Base-by-base conservation (phyloP, 495 filamentous ascomycete genomes). In the Tuber microsphaerosporum region DNA sequence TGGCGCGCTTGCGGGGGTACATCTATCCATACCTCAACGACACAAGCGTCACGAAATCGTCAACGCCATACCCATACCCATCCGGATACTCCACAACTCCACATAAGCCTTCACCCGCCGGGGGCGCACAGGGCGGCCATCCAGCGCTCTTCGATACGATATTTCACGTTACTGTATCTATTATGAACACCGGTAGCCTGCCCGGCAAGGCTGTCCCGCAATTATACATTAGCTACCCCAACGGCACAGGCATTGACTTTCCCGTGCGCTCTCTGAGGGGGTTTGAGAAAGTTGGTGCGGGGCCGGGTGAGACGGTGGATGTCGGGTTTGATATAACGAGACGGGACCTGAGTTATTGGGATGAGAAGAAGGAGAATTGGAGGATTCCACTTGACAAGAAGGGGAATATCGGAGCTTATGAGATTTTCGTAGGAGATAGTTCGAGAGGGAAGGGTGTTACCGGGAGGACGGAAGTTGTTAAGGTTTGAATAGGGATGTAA, bases 321-420 rank as follows among this genome's bases (percentile, higher is more conserved):
- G 89, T 97, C 22, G 85, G 85, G n/a, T 89, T 98, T 82, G 86
- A 87, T 2, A 77, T 98, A 34, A 94, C 89, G 34, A 88, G 94
- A 75, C 88, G 91, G 77, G 94, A 97, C 83, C 77, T 93, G 74
- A 92, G 90, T 82, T 97, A 94, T 79, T 98, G 95, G 95, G 90
- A 92, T 79, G 87, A 90, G 10, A 84, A 85, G 46, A 81, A 82
- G 79, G 92, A 94, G 86, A 97, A 97, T 82, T 98, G 94, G 94
- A 88, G 91, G 16, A 87, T 98, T 85, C 86, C 81, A 17, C 56
- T 65, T 19, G 26, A 90, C 12, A 84, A 79, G 7, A 84, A 87
- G 12, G 89, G 88, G n/a, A 82, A 85, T 76, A 89, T 91, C 82
- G 84, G 78, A 51, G 26, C 56, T 65, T 65, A 65, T 34, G 56